Conservation (phyloP, 371 early-diverging fungal genomes). For the Coemansia sp. region DNA sequence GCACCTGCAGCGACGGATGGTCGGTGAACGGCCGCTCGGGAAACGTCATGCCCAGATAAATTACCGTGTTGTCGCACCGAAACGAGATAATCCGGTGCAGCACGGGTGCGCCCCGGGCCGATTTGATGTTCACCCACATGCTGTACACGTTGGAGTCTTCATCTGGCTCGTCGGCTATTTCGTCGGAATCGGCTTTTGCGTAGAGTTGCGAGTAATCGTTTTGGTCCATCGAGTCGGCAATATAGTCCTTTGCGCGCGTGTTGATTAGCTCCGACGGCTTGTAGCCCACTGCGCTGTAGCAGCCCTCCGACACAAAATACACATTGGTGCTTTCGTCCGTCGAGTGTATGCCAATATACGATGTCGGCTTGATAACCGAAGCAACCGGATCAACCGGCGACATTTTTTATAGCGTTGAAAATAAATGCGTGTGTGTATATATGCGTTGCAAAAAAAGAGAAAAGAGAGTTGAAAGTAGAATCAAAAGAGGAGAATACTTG, state of each 20-base stretch:
- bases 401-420: no score
- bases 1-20: slow-evolving; percentile 28
- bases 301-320: slow-evolving; percentile 34
- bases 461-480: no score
- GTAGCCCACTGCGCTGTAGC: slow-evolving; percentile 23
- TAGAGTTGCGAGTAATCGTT: slow-evolving; percentile 25
- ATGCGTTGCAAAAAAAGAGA: no score
- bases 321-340: slow-evolving; percentile 23
- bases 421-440: no score
- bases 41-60: slow-evolving; percentile 24
- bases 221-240: slow-evolving; percentile 21
- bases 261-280: slow-evolving; percentile 23
- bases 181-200: background rate
- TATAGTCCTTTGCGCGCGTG: slow-evolving; percentile 23
- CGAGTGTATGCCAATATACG: slow-evolving; percentile 34
- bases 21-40: slow-evolving; percentile 29
- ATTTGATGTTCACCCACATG: slow-evolving; percentile 40
- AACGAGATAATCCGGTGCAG: slow-evolving; percentile 33
- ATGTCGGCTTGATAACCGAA: background rate
- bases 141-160: slow-evolving; percentile 35
- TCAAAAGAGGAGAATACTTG: no score
- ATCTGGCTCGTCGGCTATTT: background rate
- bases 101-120: slow-evolving; percentile 17
- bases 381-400: no score
- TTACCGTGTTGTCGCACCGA: slow-evolving; percentile 31